These are phyloP conservation scores for Leishmania lainsoni DNA, from an alignment of 208 protist genomes.

Conservation along the genomic window DNA sequence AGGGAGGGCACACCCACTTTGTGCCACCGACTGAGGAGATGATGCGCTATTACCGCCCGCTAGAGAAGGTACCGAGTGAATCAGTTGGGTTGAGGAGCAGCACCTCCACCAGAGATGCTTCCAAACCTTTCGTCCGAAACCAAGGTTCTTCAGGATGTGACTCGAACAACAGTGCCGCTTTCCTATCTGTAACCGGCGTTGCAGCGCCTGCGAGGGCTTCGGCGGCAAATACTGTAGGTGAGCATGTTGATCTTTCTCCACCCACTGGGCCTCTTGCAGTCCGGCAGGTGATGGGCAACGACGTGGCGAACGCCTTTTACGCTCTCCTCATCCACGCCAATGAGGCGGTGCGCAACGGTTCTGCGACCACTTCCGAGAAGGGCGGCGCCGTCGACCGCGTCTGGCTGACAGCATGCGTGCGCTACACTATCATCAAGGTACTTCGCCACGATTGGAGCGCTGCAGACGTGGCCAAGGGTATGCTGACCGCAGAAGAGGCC, in stretches of 20 bases:
- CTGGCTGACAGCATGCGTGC: slow-evolving; percentile 38
- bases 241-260: slow-evolving; percentile 5
- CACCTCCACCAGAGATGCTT: background rate
- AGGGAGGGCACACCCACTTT: slow-evolving; percentile 30
- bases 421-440: slow-evolving; percentile 39
- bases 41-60: slow-evolving; percentile 13
- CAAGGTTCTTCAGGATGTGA: background rate
- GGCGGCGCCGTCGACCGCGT: slow-evolving; percentile 14
- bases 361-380: background rate
- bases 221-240: background rate
- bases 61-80: background rate
- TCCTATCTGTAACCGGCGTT: background rate
- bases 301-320: slow-evolving; percentile 8
- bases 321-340: background rate
- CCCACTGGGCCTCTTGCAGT: background rate
- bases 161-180: background rate
- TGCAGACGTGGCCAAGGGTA: slow-evolving; percentile 9
- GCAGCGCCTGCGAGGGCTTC: background rate
- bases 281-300: background rate
- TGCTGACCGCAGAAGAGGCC: slow-evolving; percentile 22
- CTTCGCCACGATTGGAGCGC: slow-evolving; percentile 32
- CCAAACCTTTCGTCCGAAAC: background rate
- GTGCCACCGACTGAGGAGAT: slow-evolving; percentile 41
- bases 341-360: background rate
- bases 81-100: background rate